Base-by-base conservation (phyloP, 208 protist species). In the Leptomonas seymouri region DNA sequence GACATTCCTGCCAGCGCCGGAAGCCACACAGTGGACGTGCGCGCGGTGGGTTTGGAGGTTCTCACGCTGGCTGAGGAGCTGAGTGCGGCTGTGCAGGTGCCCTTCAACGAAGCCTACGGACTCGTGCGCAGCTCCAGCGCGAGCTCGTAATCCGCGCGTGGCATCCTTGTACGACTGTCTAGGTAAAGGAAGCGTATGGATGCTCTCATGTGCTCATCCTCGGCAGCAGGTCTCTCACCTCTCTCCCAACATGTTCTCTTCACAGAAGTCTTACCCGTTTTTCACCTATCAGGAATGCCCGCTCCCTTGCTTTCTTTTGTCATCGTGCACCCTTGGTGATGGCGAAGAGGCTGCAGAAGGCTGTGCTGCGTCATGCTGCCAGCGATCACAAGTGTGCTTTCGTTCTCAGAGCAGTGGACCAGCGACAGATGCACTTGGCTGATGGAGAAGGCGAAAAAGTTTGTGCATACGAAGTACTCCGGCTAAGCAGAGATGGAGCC, bases 101-200 rank as follows among this genome's bases (percentile, higher is more conserved):
- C 76, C 14, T 96, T 93, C 72, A 79, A 80, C 20, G 81, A 82
- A 60, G 83, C 79, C 8, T 96, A 92, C 63, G 86, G 89, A 7
- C 81, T 67, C 25, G 42, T 8, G 12, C 12, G 15, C 18, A 27
- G 39, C 44, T 18, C 57, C 8, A 31, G 15, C 21, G 57, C 41
- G 4, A 62, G 25, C 23, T 20, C 54, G 34, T 59, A 59, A 16
- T 12, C 9, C 34, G 9, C 0, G 34, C n/a, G 23, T 21, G 28
- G 8, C 16, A 27, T 53, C 21, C 49, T 6, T 53, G 51, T 28
- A n/a, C 27, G 27, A 39, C 7, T 9, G 34, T 12, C 3, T 39
- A 39, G 34, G 9, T 39, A 39, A 39, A 39, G 9, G 3, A 12
- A 39, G 9, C 3, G 34, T 12, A 39, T 12, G 34, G 34, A 3